Base-by-base conservation (phyloP, 257 asterid species). In the Buddleja alternifolia region DNA sequence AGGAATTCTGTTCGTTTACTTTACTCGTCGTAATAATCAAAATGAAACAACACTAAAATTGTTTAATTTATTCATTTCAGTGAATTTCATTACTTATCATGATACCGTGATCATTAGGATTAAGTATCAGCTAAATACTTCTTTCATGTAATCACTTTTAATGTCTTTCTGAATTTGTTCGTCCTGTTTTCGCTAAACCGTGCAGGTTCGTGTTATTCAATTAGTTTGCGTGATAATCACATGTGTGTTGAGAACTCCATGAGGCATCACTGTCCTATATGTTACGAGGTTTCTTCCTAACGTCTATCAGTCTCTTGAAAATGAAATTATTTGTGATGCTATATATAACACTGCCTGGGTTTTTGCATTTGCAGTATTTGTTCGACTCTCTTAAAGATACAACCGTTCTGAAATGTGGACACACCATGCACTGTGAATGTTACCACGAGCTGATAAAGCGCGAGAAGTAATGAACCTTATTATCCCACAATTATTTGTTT, bases 181-280 rank as follows among this genome's bases (percentile, higher is more conserved):
- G n/a, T 56, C 53, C 45, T 21, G 58, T 40, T 21, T 44, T 37
- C 58, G 24, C 56, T 57, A 29, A 50, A 56, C 63, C 11, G 16
- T 53, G 73, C 88, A 90, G 97, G 93, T 36, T 84, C 93, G 2
- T 93, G 98, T 75, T 93, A 93, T 79, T 88, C 98, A 4, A 78
- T 72, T 40, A 63, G 73, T 75, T 75, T 93, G 64, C 94, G 73
- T 9, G 63, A 85, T 78, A 93, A 93, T 63, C 98, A 93, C 66
- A 64, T 57, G 12, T 93, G 98, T 1, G 90, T 90, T 52, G 99
- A 93, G 83, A 83, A 91, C 73, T 91, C 99, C 60, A 93, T 89
- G 96, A 84, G 94, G 73, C 99, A 93, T 80, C 99, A 93, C 58
- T 93, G 99, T 75, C 96, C 99, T 25, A 93, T 93, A 45, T 93